Conservation (phyloP, 768 basidiomycete genomes). For the Suillus bovinus region DNA sequence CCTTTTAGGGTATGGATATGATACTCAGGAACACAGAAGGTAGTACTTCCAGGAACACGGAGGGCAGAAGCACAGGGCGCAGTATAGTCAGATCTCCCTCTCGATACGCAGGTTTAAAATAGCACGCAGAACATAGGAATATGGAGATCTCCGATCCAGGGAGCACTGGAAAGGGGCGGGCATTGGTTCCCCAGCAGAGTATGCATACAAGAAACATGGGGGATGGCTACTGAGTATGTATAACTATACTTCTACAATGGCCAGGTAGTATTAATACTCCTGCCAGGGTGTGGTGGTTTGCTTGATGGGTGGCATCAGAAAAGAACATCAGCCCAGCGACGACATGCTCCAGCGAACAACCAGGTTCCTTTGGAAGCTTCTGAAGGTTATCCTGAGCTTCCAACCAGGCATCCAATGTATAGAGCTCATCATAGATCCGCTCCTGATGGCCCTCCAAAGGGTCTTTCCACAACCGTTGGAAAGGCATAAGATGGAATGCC, state of each 20-base stretch:
- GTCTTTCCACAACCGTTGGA: no score
- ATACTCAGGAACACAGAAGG: neutral
- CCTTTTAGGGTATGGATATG: no score
- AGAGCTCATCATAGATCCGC: no score
- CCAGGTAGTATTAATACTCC: conserved; percentile 11
- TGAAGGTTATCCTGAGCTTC: no score
- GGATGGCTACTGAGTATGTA: neutral
- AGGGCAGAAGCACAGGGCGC: no score
- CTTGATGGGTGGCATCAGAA: no score
- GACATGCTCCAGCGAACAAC: no score
- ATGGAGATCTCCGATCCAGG: neutral
- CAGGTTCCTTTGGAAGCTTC: no score
- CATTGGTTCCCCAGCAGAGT: neutral
- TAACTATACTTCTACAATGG: neutral
- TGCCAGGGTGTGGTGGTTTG: neutral
- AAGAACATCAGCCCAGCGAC: no score
- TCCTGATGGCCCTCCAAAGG: no score
- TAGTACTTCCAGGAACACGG: neutral
- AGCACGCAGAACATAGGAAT: neutral
- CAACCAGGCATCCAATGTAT: no score
- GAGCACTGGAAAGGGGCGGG: neutral
- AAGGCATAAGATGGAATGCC: no score
- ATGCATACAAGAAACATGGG: neutral
- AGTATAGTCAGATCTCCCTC: neutral
- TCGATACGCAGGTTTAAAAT: neutral